Percentiles rank a stretch among this genome's conserved stretches.
Evolutionary conservation across 352 stramenopile genomes (phyloP).

Genomic region (Globisporangium cederbergense): DNA sequence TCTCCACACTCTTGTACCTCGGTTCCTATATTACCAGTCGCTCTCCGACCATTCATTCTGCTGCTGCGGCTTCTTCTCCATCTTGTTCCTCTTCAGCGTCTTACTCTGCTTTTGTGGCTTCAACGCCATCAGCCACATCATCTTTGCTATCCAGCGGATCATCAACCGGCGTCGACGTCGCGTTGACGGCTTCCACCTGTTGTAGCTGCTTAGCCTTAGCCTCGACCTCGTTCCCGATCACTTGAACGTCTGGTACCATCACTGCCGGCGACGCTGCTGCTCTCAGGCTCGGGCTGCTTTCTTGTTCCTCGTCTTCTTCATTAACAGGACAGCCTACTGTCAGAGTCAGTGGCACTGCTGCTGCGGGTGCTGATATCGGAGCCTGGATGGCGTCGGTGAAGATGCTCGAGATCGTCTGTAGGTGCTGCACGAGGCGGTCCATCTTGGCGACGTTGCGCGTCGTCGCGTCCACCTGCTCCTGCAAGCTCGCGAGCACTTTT

Average conservation of each 20-base stretch:
- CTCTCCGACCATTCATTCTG: neutral
- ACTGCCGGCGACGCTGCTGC: too few relatives aligned
- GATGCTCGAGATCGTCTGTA: conserved; percentile 27
- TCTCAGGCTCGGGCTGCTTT: too few relatives aligned
- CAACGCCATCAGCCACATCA: too few relatives aligned
- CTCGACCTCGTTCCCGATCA: too few relatives aligned
- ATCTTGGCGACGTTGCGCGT: conserved; percentile 32
- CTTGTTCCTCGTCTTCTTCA: neutral
- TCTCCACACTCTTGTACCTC: neutral
- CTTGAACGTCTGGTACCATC: too few relatives aligned
- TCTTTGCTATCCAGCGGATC: too few relatives aligned
- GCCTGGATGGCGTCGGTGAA: conserved; percentile 15
- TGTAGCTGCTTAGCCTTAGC: too few relatives aligned
- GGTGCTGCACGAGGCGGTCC: conserved; percentile 27
- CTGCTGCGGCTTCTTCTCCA: neutral
- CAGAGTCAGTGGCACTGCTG: neutral
- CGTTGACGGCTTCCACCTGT: too few relatives aligned
- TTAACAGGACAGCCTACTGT: neutral
- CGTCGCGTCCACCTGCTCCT: conserved; percentile 37
- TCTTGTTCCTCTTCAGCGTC: neutral
- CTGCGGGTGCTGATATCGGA: neutral
- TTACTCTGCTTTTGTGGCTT: too few relatives aligned
- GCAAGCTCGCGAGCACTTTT: conserved; percentile 23
- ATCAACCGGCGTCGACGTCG: too few relatives aligned
- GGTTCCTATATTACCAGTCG: neutral